Percentiles rank a stretch among this genome's conserved stretches.
Evolutionary conservation across 176 grass and related monocot genomes (phyloP).

Genomic region (Pontederia crassipes): DNA sequence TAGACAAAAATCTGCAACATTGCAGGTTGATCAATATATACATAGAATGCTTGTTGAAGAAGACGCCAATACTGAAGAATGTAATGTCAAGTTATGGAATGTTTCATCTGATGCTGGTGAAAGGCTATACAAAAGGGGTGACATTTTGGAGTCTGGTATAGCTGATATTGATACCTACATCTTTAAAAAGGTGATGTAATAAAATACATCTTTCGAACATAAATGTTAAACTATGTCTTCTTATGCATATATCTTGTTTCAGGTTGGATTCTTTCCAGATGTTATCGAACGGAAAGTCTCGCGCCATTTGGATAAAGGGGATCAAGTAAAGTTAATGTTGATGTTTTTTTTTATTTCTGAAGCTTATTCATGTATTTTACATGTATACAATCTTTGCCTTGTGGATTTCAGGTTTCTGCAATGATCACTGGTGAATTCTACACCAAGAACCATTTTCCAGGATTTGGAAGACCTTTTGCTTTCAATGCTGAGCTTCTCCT

Average conservation of each 20-base stretch:
- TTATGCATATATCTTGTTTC: constrained; percentile 38
- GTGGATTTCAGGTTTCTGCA: constrained; percentile 63
- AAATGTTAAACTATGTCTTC: constrained; percentile 12
- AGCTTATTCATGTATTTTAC: background rate
- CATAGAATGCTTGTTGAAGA: constrained; percentile 78
- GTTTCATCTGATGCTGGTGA: constrained; percentile 51
- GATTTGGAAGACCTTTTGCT: constrained; percentile 88
- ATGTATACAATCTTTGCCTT: constrained; percentile 9
- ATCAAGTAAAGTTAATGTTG: constrained; percentile 40
- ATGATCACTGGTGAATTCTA: constrained; percentile 91
- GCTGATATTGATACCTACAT: constrained; percentile 72
- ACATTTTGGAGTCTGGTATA: constrained; percentile 44
- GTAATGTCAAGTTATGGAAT: constrained; percentile 51
- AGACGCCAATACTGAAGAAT: constrained; percentile 34
- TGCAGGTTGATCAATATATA: constrained; percentile 86
- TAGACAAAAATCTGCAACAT: constrained; percentile 9
- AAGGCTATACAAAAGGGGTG: constrained; percentile 68
- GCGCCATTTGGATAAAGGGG: constrained; percentile 65
- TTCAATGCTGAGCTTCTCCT: constrained; percentile 67
- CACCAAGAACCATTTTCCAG: constrained; percentile 82
- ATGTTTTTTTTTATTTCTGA: background rate
- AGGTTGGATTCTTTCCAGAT: constrained; percentile 96
- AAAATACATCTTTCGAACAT: constrained; percentile 17
- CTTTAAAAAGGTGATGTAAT: constrained; percentile 60
- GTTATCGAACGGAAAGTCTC: constrained; percentile 77